phyloP scores from a whole-genome alignment of 78 protist genomes.

The Dictyostelium brefeldianum region DNA sequence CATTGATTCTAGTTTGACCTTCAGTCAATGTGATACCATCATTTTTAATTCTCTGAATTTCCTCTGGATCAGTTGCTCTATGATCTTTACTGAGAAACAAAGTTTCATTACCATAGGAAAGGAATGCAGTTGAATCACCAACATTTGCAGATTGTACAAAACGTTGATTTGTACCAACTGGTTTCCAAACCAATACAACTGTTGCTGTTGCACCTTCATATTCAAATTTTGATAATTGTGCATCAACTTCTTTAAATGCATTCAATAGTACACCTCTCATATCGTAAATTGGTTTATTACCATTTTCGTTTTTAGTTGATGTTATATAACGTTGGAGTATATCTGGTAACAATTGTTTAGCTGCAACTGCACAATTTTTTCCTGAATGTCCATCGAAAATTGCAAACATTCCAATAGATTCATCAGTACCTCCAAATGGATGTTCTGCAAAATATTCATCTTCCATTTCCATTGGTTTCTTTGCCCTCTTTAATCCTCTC shows the following conservation, averaged over 20 bases:
- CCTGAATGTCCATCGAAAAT: constrained; percentile 87
- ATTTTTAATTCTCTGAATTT: constrained; percentile 54
- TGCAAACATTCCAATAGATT: constrained; percentile 57
- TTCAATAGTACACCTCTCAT: constrained; percentile 74
- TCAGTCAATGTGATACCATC: constrained; percentile 70
- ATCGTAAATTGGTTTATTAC: constrained; percentile 29
- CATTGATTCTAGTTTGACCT: constrained; percentile 83
- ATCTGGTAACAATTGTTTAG: constrained; percentile 67
- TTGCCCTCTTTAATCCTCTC: constrained; percentile 73
- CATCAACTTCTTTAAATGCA: constrained; percentile 75
- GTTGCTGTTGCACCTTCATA: constrained; percentile 87
- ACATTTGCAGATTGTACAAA: constrained; percentile 84
- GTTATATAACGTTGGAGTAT: constrained; percentile 35
- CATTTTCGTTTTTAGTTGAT: constrained; percentile 42
- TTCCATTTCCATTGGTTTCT: constrained; percentile 72
- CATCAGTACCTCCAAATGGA: constrained; percentile 50
- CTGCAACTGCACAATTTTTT: constrained; percentile 63
- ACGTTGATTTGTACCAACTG: constrained; percentile 68
- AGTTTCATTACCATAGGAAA: constrained; percentile 65
- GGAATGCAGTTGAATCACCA: constrained; percentile 86
- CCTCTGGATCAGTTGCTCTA: constrained; percentile 74
- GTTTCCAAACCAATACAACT: constrained; percentile 65
- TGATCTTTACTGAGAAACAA: constrained; percentile 66
- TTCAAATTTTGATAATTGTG: constrained; percentile 58
- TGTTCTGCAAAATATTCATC: constrained; percentile 14